These are phyloP conservation scores for Lathyrus oleraceus DNA, from an alignment of 306 rosid genomes.

Conservation along the genomic window DNA sequence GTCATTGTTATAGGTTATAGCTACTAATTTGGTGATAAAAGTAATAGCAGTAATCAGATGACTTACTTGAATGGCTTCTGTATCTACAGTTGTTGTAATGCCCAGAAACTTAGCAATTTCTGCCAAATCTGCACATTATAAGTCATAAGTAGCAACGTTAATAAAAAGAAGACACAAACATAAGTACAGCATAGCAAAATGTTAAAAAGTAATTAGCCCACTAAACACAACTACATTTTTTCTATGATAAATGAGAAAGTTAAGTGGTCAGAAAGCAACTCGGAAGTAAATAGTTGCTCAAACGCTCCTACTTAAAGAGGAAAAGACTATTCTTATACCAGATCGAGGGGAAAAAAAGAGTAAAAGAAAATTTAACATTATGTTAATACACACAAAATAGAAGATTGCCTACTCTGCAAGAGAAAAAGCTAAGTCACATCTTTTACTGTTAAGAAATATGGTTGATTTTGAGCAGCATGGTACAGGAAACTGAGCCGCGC, in stretches of 20 bases:
- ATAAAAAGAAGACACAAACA: slow-evolving; percentile 16
- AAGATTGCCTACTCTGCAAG: not conserved
- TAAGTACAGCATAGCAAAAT: slow-evolving; percentile 3
- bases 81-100: slow-evolving; percentile 71
- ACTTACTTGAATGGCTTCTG: slow-evolving; percentile 90
- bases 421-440: not conserved
- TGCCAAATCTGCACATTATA: slow-evolving; percentile 69
- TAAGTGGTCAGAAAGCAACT: not conserved
- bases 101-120: slow-evolving; percentile 94
- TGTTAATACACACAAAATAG: not conserved
- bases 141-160: slow-evolving; percentile 20
- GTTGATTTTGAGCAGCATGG: slow-evolving; percentile 22
- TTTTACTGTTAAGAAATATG: not conserved
- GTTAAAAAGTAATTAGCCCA: not conserved
- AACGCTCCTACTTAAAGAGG: slow-evolving; percentile 16
- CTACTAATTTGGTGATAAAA: not conserved
- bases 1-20: not conserved
- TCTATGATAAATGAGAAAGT: not conserved
- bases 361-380: not conserved
- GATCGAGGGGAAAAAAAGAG: not conserved
- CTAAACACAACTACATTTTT: not conserved
- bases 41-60: slow-evolving; percentile 13
- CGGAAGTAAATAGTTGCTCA: slow-evolving; percentile 11
- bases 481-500: not conserved
- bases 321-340: not conserved